Conservation (phyloP, 2,329 filamentous ascomycete species). For the Thielaviopsis populi region DNA sequence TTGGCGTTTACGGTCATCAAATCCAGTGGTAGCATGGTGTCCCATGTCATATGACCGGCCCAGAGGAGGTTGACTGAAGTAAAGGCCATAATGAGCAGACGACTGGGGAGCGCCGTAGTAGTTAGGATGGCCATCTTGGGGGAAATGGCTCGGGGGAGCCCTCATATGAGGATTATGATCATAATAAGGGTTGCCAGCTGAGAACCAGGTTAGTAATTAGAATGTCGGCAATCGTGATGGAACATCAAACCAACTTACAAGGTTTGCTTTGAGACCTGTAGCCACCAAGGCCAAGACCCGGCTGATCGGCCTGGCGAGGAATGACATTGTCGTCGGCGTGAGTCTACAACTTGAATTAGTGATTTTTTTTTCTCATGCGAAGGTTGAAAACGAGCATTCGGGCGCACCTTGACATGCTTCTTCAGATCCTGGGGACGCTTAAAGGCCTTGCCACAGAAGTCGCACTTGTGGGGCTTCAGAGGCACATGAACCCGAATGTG, state of each 20-base stretch:
- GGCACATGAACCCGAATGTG: constrained; percentile 99
- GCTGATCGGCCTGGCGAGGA: constrained; percentile 35
- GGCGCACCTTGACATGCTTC: constrained; percentile 79
- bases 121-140: constrained; percentile 36
- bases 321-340: constrained; percentile 88
- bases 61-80: constrained; percentile 55
- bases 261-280: constrained; percentile 41
- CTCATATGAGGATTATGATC: constrained; percentile 51
- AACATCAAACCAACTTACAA: constrained; percentile 29
- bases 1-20: constrained; percentile 68
- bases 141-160: constrained; percentile 40
- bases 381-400: not conserved
- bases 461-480: constrained; percentile 96
- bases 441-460: constrained; percentile 97
- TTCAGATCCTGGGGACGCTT: constrained; percentile 98
- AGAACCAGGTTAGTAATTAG: constrained; percentile 17
- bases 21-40: constrained; percentile 24
- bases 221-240: constrained; percentile 24
- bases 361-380: not conserved
- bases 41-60: constrained; percentile 22
- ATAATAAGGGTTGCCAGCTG: constrained; percentile 41
- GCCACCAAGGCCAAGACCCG: constrained; percentile 31
- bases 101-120: constrained; percentile 44
- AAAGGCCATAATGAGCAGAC: constrained; percentile 53
- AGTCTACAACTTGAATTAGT: constrained; percentile 33